Evolutionary conservation across 345 rosid genomes (phyloP).

Genomic region (Linum trigynum): DNA sequence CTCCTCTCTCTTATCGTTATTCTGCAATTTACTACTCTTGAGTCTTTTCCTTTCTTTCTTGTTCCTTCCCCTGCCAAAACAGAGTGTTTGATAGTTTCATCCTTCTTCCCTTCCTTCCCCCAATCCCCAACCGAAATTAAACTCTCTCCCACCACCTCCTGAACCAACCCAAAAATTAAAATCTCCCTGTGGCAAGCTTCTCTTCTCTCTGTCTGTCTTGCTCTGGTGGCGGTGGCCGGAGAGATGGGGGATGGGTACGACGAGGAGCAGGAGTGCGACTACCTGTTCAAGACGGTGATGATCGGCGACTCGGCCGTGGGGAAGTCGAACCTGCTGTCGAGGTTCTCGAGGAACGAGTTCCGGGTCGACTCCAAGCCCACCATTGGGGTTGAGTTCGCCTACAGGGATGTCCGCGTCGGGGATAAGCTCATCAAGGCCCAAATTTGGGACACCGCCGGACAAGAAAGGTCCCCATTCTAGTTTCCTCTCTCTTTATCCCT

Average conservation of each 20-base stretch:
- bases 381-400: constrained; percentile 83
- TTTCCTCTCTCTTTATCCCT: neutral
- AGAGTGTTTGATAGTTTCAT: neutral
- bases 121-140: neutral
- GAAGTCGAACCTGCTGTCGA: constrained; percentile 63
- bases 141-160: neutral
- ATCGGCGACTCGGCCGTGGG: constrained; percentile 84
- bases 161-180: neutral
- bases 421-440: constrained; percentile 71
- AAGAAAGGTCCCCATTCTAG: constrained; percentile 50
- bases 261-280: constrained; percentile 31
- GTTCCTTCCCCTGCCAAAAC: too few relatives aligned
- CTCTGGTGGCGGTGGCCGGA: neutral
- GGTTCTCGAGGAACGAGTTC: constrained; percentile 67
- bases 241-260: constrained; percentile 25
- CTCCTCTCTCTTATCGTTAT: too few relatives aligned
- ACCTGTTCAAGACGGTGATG: constrained; percentile 69
- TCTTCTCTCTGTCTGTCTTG: neutral
- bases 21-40: too few relatives aligned
- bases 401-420: constrained; percentile 50
- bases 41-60: neutral
- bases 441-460: constrained; percentile 98
- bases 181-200: neutral
- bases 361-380: constrained; percentile 69
- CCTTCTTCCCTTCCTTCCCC: neutral